These are phyloP conservation scores for Gelatoporia subvermispora DNA, from an alignment of 768 basidiomycete species.

Conservation along the genomic window DNA sequence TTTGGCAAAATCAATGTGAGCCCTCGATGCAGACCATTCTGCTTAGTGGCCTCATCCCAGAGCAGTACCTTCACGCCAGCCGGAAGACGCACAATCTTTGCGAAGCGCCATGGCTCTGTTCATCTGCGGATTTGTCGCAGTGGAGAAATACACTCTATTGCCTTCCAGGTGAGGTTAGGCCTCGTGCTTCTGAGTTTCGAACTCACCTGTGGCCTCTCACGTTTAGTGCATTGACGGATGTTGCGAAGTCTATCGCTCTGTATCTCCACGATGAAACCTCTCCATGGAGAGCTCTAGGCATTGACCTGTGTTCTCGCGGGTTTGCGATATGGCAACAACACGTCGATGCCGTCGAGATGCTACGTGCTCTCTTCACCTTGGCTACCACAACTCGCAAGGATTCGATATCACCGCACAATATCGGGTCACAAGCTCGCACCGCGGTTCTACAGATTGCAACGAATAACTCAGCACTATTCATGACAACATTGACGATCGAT, in stretches of 20 bases:
- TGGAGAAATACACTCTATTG: constrained; percentile 73
- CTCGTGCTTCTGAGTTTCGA: background rate
- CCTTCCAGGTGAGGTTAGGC: constrained; percentile 52
- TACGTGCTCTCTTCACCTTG: constrained; percentile 78
- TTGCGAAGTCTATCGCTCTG: constrained; percentile 74
- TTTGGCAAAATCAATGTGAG: constrained; percentile 63
- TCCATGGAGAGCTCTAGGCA: constrained; percentile 63
- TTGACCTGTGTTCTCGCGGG: constrained; percentile 87
- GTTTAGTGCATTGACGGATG: constrained; percentile 80
- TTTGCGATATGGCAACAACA: constrained; percentile 95
- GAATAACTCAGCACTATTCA: constrained; percentile 82
- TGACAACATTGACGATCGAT: constrained; percentile 89
- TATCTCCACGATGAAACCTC: constrained; percentile 75
- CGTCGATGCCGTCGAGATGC: constrained; percentile 82
- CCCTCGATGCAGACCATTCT: background rate
- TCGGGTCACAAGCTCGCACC: constrained; percentile 71
- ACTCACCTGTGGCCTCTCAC: too few relatives aligned
- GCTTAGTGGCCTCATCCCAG: constrained; percentile 9
- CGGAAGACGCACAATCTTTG: constrained; percentile 53
- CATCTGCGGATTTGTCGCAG: constrained; percentile 77
- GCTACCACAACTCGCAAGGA: constrained; percentile 73
- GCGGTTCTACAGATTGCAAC: constrained; percentile 85
- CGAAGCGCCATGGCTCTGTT: constrained; percentile 69
- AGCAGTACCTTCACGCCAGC: constrained; percentile 58
- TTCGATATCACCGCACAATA: constrained; percentile 59